These are phyloP conservation scores for Lachnum nothofagi DNA, from an alignment of 2,329 filamentous ascomycete species.

Conservation along the genomic window DNA sequence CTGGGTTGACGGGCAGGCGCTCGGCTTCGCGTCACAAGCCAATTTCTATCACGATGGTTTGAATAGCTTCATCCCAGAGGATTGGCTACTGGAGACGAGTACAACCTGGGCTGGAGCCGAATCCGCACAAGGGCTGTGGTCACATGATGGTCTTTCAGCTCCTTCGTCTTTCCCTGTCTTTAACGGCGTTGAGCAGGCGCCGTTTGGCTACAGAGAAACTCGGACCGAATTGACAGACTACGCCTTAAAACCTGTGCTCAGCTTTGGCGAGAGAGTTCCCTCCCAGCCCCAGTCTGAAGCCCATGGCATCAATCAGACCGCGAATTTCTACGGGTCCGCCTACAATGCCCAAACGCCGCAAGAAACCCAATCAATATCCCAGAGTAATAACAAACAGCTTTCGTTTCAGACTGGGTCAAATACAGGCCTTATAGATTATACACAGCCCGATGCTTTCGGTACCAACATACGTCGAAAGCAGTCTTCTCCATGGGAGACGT, in stretches of 20 bases:
- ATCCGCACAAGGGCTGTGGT: not conserved
- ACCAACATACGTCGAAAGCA: not conserved
- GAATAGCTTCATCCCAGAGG: not conserved
- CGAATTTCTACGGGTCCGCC: not conserved
- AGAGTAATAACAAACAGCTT: not conserved
- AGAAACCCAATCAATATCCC: not conserved
- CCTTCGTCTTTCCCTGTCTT: not conserved
- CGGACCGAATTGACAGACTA: not conserved
- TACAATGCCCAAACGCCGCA: conserved; percentile 8
- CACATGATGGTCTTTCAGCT: not conserved
- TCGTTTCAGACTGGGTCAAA: not conserved
- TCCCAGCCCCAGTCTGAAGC: not conserved
- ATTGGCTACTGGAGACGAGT: not conserved
- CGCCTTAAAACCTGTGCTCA: not conserved
- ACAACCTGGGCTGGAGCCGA: not conserved
- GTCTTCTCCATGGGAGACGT: not conserved
- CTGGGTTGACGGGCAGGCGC: not conserved
- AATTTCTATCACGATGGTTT: not conserved
- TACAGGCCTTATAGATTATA: not conserved
- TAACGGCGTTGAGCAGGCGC: not conserved
- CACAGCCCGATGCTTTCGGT: not conserved
- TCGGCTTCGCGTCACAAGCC: not conserved
- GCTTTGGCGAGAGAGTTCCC: no score
- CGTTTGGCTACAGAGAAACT: not conserved
- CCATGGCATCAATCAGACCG: conserved; percentile 1